Evolutionary conservation across 441 rosid genomes (phyloP), one percentile per base, ranked within the genome.

Genomic region (Macaranga tanarius): DNA sequence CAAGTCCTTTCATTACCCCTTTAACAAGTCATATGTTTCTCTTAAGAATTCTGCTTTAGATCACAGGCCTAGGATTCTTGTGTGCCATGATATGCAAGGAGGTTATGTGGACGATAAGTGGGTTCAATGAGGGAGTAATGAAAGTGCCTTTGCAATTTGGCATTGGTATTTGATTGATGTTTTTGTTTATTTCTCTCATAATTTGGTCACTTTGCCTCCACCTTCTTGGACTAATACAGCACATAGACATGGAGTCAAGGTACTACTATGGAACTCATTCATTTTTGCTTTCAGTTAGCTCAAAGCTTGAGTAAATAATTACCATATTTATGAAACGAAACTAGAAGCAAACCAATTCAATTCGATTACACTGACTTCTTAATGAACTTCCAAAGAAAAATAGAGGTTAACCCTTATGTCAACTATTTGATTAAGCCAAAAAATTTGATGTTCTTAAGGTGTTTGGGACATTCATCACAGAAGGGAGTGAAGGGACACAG

Each of bases 231-330:
- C 16, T 25, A 57, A 57, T 25, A 25, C 62, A 11, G 38, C 97
- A 84, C 97, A 92, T 48, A 84, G 81, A 31, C 97, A 92, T 79
- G 99, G 97, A 0, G 96, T 92, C 58, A 86, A 86, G 92, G 97
- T 95, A 54, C 15, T 45, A 0, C 15, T 10, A 45, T 45, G 3
- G 15, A 69, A 12, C n/a, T 17, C 8, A 25, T 31, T 58, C 38
- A 3, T 17, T 40, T 22, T 19, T 62, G 13, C 1, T 48, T 1
- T 48, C 5, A 57, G 47, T 22, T 31, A 10, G 52, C 25, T 65
- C 26, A 22, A 16, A 13, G 19, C 1, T 51, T 17, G 55, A 34
- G 7, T 34, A 34, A 31, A 34, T 34, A 34, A 4, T 34, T 34
- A 34, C 38, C 38, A 34, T 34, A 34, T 34, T 34, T 34, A 34